Evolutionary conservation across 139 green algal genomes (phyloP), one percentile per base, ranked within the genome.

Genomic region (Chlamydomonas asymmetrica): DNA sequence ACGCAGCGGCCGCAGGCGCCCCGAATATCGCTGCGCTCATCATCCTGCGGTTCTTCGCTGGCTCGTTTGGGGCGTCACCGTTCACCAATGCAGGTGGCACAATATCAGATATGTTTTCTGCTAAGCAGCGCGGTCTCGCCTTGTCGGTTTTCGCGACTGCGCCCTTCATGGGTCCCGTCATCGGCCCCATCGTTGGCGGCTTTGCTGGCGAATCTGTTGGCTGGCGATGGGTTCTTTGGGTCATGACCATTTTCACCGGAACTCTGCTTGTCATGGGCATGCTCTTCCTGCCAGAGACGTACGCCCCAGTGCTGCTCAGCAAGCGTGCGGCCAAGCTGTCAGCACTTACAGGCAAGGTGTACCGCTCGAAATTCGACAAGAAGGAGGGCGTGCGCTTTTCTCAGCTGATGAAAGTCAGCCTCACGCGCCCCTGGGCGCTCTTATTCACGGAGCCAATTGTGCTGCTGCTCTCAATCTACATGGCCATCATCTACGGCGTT

Each of bases 401-500:
- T 4, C 25, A 32, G 52, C 52, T 75, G 52, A 52, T 75, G 10
- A 43, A 35, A n/a, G 41, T 54, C 35, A 57, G 38, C 56, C 68
- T 75, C 23, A 50, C n/a, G 4, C 52, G 68, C 4, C 68, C 68
- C n/a, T 75, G 68, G 68, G 8, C 22, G 34, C 54, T 75, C 27
- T 40, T 75, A 10, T 66, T 75, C 52, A 13, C 16, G 8, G 68
- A 75, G 68, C 68, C 68, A 5, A 75, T 75, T 39, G 68, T 75
- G n/a, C 18, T 66, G n/a, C 16, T 66, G 38, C 54, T 75, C 13
- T 59, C 37, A 5, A 57, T 75, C 37, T 75, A 75, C 56, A 66
- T 66, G 37, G 68, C 68, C 37, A 75, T 75, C n/a, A 66, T 75
- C 39, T 75, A 75, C 68, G 68, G 68, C 27, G 29, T 75, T 2